Evolutionary conservation across 1,284 basidiomycete species (phyloP).

Genomic region (Irpex lacteus): DNA sequence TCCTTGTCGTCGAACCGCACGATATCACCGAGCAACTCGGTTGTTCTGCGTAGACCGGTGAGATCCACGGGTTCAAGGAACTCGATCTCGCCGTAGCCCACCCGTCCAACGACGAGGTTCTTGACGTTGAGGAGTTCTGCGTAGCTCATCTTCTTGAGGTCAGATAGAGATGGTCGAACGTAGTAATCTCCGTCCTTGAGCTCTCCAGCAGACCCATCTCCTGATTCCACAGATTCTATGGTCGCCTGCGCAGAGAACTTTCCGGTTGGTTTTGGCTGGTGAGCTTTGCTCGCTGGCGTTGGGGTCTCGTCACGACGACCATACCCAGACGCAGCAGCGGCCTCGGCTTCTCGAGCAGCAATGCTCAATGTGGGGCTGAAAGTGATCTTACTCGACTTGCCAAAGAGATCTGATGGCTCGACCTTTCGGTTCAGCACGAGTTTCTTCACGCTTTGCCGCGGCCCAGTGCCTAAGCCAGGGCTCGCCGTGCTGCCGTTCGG

Average conservation of each 20-base stretch:
- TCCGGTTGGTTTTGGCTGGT: slow-evolving; percentile 34
- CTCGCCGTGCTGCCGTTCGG: slow-evolving; percentile 58
- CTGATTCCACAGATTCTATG: slow-evolving; percentile 16
- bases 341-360: slow-evolving; percentile 69
- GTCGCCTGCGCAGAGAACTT: slow-evolving; percentile 45
- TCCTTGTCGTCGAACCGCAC: slow-evolving; percentile 92
- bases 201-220: slow-evolving; percentile 25
- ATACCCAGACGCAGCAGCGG: slow-evolving; percentile 28
- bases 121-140: slow-evolving; percentile 70
- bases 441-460: slow-evolving; percentile 89
- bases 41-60: slow-evolving; percentile 79
- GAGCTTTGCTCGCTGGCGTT: slow-evolving; percentile 36
- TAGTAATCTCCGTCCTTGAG: slow-evolving; percentile 88
- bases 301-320: slow-evolving; percentile 35
- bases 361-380: slow-evolving; percentile 74
- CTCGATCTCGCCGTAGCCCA: slow-evolving; percentile 87
- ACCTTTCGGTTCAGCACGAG: slow-evolving; percentile 85
- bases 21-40: slow-evolving; percentile 82
- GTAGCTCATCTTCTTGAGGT: slow-evolving; percentile 67
- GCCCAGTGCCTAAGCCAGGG: slow-evolving; percentile 67
- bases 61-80: slow-evolving; percentile 94
- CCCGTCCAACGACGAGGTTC: slow-evolving; percentile 84
- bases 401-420: slow-evolving; percentile 67
- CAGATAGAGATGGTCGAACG: slow-evolving; percentile 74
- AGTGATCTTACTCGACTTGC: slow-evolving; percentile 57